Evolutionary conservation across 2,329 filamentous ascomycete genomes (phyloP).

Genomic region (Penicillium sp.): DNA sequence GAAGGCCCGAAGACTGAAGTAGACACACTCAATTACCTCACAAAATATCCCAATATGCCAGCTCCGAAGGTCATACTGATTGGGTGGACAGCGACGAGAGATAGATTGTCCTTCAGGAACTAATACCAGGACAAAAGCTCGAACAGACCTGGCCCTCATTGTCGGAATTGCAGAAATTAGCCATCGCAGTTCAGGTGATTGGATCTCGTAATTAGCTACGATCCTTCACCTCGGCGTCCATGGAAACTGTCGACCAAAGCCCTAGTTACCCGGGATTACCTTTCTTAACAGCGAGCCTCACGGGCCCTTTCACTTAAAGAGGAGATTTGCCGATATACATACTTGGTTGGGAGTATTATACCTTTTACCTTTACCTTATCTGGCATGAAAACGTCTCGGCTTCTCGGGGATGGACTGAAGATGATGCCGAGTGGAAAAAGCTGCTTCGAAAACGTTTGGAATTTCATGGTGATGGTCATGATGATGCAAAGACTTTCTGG

Average conservation of each 20-base stretch:
- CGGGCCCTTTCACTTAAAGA: slow-evolving; percentile 10
- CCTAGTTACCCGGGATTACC: slow-evolving; percentile 11
- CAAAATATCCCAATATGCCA: slow-evolving; percentile 11
- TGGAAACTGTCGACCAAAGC: slow-evolving; percentile 13
- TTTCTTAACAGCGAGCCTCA: not conserved
- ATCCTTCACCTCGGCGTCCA: slow-evolving; percentile 12
- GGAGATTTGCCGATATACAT: no score
- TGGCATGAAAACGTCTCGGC: no score
- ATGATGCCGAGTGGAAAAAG: slow-evolving; percentile 19
- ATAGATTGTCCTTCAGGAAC: slow-evolving; percentile 16
- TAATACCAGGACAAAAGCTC: slow-evolving; percentile 17
- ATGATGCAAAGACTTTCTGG: slow-evolving; percentile 22
- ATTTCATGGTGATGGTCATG: slow-evolving; percentile 15
- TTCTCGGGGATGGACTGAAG: no score
- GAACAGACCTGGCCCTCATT: slow-evolving; percentile 14
- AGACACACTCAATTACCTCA: slow-evolving; percentile 6
- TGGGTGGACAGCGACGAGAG: slow-evolving; percentile 18
- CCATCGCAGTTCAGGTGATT: slow-evolving; percentile 18
- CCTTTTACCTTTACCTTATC: no score
- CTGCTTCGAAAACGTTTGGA: slow-evolving; percentile 20
- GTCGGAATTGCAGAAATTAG: slow-evolving; percentile 13
- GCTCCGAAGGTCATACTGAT: slow-evolving; percentile 15
- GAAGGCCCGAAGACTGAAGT: slow-evolving; percentile 10
- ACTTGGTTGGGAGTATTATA: no score
- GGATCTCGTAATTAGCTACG: slow-evolving; percentile 13